phyloP scores from a whole-genome alignment of 371 early-diverging fungal genomes.

The Mortierella sp. region DNA sequence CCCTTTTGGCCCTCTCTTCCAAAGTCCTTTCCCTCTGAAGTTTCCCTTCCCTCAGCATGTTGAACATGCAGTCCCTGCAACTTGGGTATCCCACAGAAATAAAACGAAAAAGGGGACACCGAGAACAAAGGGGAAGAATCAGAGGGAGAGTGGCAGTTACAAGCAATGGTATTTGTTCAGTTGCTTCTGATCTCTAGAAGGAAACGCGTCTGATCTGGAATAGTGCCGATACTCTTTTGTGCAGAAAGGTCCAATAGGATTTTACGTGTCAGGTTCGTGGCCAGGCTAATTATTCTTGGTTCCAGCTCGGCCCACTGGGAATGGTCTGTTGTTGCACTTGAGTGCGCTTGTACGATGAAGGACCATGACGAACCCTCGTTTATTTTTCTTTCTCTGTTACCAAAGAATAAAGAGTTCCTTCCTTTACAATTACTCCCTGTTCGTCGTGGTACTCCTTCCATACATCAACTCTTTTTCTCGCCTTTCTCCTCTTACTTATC shows the following conservation, averaged over 20 bases:
- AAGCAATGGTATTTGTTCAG: neutral
- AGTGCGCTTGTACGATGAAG: neutral
- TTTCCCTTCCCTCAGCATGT: neutral
- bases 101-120: neutral
- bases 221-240: neutral
- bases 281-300: slow-evolving; percentile 14
- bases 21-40: no score
- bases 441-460: neutral
- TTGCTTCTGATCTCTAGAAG: neutral
- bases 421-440: neutral
- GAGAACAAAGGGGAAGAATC: neutral
- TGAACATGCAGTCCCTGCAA: neutral
- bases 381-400: neutral
- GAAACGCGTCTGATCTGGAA: slow-evolving; percentile 32
- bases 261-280: neutral
- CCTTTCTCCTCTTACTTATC: neutral
- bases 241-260: neutral
- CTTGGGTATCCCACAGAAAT: neutral
- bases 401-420: no score
- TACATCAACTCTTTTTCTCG: neutral
- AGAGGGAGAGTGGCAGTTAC: slow-evolving; percentile 1
- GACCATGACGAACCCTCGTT: neutral
- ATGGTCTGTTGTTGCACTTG: neutral
- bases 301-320: slow-evolving; percentile 39
- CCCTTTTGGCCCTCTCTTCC: neutral